Evolutionary conservation across 768 basidiomycete species (phyloP).

Genomic region (Boletellus ananas): DNA sequence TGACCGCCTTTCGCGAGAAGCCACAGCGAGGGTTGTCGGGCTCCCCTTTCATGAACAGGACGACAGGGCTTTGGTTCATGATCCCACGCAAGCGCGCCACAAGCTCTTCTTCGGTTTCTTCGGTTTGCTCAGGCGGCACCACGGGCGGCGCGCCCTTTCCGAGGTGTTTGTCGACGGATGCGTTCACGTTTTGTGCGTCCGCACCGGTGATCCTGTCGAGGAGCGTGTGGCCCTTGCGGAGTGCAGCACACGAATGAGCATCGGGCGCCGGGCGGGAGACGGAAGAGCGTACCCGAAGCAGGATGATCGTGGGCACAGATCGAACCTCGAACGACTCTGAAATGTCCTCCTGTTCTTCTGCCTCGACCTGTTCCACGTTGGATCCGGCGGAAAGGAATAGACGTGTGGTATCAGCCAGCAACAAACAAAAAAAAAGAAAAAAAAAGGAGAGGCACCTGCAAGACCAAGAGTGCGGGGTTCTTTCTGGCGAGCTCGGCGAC

Average conservation of each 20-base stretch:
- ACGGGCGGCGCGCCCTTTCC: conserved; percentile 23
- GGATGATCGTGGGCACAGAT: conserved; percentile 79
- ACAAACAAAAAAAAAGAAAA: background rate
- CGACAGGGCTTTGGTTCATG: conserved; percentile 76
- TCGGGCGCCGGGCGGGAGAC: background rate
- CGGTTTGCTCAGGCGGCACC: conserved; percentile 27
- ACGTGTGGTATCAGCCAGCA: background rate
- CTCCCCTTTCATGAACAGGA: conserved; percentile 89
- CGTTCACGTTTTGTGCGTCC: conserved; percentile 63
- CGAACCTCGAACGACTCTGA: conserved; percentile 90
- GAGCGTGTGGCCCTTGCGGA: conserved; percentile 77
- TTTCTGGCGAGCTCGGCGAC: conserved; percentile 70
- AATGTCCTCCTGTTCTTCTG: conserved; percentile 77
- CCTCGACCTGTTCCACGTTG: conserved; percentile 59
- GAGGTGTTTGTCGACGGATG: conserved; percentile 57
- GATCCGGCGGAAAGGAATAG: background rate
- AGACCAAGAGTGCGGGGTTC: conserved; percentile 62
- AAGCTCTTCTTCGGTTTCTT: conserved; percentile 66
- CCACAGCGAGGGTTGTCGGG: conserved; percentile 79
- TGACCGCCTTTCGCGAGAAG: conserved; percentile 75
- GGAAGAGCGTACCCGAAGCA: conserved; percentile 61
- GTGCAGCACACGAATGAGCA: background rate
- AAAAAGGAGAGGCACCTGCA: conserved; percentile 53
- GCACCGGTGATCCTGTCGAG: conserved; percentile 77
- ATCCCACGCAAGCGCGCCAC: conserved; percentile 57